These are phyloP conservation scores for Diaporthe amygdali DNA, from an alignment of 2,329 filamentous ascomycete genomes.

Conservation along the genomic window DNA sequence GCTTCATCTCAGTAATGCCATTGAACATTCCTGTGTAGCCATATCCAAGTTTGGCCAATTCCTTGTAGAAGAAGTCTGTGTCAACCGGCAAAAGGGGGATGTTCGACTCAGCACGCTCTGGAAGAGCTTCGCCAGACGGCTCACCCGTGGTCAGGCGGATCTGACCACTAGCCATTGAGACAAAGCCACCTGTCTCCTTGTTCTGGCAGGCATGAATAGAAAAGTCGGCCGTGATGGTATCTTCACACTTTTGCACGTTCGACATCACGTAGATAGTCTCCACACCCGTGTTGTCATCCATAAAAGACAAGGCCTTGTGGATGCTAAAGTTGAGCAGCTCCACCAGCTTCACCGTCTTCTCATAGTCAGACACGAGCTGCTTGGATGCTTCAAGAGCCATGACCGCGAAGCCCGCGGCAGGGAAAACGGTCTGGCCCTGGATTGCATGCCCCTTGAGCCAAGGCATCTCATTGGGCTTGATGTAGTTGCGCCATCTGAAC, in stretches of 20 bases:
- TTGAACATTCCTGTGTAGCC: conserved; percentile 19
- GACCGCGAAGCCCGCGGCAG: conserved; percentile 33
- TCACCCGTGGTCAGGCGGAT: background rate
- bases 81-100: conserved; percentile 7
- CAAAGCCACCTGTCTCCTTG: background rate
- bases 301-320: conserved; percentile 27
- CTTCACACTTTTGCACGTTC: background rate
- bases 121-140: background rate
- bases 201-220: background rate
- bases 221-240: background rate
- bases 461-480: conserved; percentile 32
- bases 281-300: conserved; percentile 18
- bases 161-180: background rate
- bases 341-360: conserved; percentile 3
- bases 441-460: conserved; percentile 47
- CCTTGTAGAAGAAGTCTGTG: conserved; percentile 20
- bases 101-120: background rate
- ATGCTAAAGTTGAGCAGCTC: conserved; percentile 31
- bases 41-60: conserved; percentile 21
- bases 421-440: conserved; percentile 43
- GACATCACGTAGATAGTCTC: conserved; percentile 13
- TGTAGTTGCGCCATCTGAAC: conserved; percentile 33
- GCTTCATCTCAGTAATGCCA: background rate
- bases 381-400: conserved; percentile 29
- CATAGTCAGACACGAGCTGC: background rate